Evolutionary conservation across 2,329 filamentous ascomycete genomes (phyloP).

Genomic region (Clonostachys sp.): DNA sequence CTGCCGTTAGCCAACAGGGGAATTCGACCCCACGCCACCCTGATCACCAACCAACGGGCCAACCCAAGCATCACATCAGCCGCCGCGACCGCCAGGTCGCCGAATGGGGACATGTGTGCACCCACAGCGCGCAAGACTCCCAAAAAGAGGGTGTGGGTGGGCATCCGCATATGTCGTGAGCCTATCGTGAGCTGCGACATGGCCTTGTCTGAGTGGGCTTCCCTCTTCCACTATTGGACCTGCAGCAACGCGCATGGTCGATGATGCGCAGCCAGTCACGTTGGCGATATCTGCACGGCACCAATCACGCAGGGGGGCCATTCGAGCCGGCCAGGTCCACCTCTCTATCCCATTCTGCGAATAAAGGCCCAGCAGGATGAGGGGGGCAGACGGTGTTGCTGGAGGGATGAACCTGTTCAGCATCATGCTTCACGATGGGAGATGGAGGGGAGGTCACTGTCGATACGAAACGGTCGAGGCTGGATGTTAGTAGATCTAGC

Average conservation of each 20-base stretch:
- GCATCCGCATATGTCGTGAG: not conserved
- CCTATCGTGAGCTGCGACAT: slow-evolving; percentile 7
- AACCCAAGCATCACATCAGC: not conserved
- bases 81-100: slow-evolving; percentile 1
- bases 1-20: not conserved
- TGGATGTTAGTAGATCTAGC: too few relatives aligned
- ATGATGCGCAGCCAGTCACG: slow-evolving; percentile 3
- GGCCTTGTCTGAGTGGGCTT: slow-evolving; percentile 4
- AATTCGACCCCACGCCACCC: not conserved
- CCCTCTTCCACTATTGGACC: slow-evolving; percentile 3
- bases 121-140: too few relatives aligned
- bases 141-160: not conserved
- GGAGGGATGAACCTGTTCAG: too few relatives aligned
- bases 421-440: too few relatives aligned
- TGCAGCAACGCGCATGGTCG: slow-evolving; percentile 3
- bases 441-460: too few relatives aligned
- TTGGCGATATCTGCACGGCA: slow-evolving; percentile 1
- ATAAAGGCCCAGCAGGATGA: not conserved
- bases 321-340: not conserved
- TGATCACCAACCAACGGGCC: not conserved
- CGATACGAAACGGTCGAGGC: too few relatives aligned
- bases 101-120: too few relatives aligned
- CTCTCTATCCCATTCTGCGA: too few relatives aligned
- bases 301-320: slow-evolving; percentile 1
- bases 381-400: not conserved